Evolutionary conservation across 2,329 filamentous ascomycete genomes (phyloP).

Genomic region (Nemania sp.): DNA sequence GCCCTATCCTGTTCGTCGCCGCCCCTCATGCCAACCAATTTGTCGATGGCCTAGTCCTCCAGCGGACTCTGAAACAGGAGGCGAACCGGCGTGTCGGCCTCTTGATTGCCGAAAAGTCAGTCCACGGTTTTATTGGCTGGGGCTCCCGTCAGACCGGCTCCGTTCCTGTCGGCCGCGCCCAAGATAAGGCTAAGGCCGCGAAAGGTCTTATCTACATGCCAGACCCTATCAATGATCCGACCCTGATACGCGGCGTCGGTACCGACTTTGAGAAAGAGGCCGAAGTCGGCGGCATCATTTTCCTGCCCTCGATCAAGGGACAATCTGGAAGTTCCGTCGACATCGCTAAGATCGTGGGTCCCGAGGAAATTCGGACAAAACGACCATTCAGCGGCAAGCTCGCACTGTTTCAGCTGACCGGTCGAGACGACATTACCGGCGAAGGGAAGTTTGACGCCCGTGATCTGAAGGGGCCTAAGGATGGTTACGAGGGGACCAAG

Average conservation of each 20-base stretch:
- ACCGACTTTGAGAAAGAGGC: slow-evolving; percentile 82
- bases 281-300: slow-evolving; percentile 80
- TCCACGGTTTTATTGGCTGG: slow-evolving; percentile 90
- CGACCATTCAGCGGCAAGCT: slow-evolving; percentile 81
- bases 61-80: slow-evolving; percentile 86
- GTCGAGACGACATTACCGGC: slow-evolving; percentile 71
- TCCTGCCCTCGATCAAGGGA: slow-evolving; percentile 83
- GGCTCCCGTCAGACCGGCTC: slow-evolving; percentile 83
- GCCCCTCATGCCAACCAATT: slow-evolving; percentile 98
- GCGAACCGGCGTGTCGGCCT: slow-evolving; percentile 87
- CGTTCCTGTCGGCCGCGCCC: slow-evolving; percentile 89
- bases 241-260: slow-evolving; percentile 75
- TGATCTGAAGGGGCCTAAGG: slow-evolving; percentile 56
- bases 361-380: slow-evolving; percentile 83
- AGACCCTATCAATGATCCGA: slow-evolving; percentile 83
- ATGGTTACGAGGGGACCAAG: slow-evolving; percentile 74
- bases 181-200: slow-evolving; percentile 83
- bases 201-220: slow-evolving; percentile 84
- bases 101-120: slow-evolving; percentile 93
- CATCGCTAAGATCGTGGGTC: slow-evolving; percentile 78
- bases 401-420: slow-evolving; percentile 80
- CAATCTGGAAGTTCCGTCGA: slow-evolving; percentile 77
- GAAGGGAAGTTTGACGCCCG: slow-evolving; percentile 66
- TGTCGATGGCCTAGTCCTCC: slow-evolving; percentile 91
- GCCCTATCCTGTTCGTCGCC: slow-evolving; percentile 92